These are phyloP conservation scores for Cladosporium cucumerinum DNA, from an alignment of 2,329 filamentous ascomycete genomes.

Conservation along the genomic window DNA sequence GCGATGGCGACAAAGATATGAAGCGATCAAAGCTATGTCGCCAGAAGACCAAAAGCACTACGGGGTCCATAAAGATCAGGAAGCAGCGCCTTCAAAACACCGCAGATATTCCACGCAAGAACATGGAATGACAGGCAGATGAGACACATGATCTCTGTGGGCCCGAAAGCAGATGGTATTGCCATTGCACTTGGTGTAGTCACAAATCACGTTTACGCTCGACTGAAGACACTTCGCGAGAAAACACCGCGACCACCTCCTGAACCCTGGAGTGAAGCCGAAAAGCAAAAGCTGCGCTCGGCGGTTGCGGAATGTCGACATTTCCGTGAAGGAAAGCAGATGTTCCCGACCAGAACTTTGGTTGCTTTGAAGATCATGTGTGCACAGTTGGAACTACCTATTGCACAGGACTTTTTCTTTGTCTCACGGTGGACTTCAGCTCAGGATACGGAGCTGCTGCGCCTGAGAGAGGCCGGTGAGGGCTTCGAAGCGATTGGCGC, in stretches of 20 bases:
- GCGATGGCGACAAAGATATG: background rate
- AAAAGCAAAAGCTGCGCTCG: background rate
- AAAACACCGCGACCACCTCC: no score
- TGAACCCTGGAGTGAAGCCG: background rate
- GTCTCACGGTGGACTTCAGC: background rate
- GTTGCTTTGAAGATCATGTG: no score
- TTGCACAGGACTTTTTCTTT: no score
- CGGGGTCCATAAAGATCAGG: background rate
- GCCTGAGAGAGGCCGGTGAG: background rate
- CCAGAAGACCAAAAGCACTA: background rate
- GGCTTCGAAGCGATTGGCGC: background rate
- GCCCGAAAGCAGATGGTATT: no score
- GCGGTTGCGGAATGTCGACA: background rate
- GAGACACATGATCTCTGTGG: no score
- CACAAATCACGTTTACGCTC: no score
- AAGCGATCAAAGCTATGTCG: background rate
- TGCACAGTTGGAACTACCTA: no score
- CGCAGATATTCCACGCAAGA: background rate
- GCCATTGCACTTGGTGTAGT: background rate
- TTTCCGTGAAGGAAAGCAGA: background rate
- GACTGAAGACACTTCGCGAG: no score
- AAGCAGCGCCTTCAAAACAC: no score
- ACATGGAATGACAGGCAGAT: no score
- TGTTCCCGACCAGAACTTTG: background rate
- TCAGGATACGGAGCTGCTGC: background rate